Base-by-base conservation (phyloP, 805 yeast species). In the Ogataea paraovalis region DNA sequence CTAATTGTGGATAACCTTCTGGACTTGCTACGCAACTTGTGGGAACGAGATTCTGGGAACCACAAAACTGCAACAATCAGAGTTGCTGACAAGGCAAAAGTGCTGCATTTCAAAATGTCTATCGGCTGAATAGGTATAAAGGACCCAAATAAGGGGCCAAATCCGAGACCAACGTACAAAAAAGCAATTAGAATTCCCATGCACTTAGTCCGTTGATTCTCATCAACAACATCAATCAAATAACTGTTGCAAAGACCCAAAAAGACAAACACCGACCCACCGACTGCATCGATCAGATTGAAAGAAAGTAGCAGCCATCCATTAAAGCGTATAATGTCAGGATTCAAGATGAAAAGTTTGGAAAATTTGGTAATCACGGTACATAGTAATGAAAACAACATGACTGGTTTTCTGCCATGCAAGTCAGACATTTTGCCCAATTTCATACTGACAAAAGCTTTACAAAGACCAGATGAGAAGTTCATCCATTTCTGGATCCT, bases 161-260 rank as follows among this genome's bases (percentile, higher is more conserved):
- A 12, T 1, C 84, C 83, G 53, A 80, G 57, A 0, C 90, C 86
- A 3, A 75, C 69, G 56, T 78, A 83, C 43, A 85, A 64, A 16
- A 77, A 65, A 10, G 91, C 87, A 60, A 76, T 70, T 22, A 78
- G 67, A 25, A 79, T 66, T 12, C 91, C 87, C 53, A 87, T 68
- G 19, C 75, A 70, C 45, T 76, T 73, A 21, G 80, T 75, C 51
- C 96, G 68, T 46, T 77, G 72, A 30, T 70, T 73, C 1, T 87
- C 76, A 19, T 81, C 83, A 6, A 82, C 82, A 36, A 87, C 80
- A 66, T 89, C 96, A 3, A 88, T 72, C 16, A 86, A 73, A 59
- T 87, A 89, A 50, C 91, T 79, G 59, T 83, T 83, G 12, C 80
- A 68, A 27, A 85, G 66, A 9, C 84, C 78, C 43, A 85, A 57